Base-by-base conservation (phyloP, 306 rosid species). In the Rubus parviflorus region DNA sequence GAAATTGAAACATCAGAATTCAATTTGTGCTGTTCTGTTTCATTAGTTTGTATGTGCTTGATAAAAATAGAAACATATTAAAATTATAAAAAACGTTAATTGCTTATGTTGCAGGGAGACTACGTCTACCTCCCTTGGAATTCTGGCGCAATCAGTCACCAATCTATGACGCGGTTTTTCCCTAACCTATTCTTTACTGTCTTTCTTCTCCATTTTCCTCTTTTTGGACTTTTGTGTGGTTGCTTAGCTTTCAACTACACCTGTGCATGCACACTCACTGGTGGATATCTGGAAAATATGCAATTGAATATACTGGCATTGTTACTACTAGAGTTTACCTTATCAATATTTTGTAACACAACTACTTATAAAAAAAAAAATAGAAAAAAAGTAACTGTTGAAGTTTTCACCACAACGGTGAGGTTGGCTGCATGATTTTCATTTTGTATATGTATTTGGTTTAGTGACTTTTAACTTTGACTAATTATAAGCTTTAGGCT, bases 101-200 rank as follows among this genome's bases (percentile, higher is more conserved):
- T 72, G 35, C 43, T 2, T 67, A 42, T 85, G 77, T 77, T 86
- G 76, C 87, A 91, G 98, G 97, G 64, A 87, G 97, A 81, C 57
- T 86, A 58, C 90, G 87, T 75, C 57, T 91, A 53, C 98, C 91
- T 5, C 58, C 92, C 30, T 58, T 93, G 75, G 95, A 93, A 81
- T 93, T 91, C 86, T 93, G 98, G 98, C 93, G 93, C 81, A 93
- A 93, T 79, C 96, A 91, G 66, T 35, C 78, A 72, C 88, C 96
- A 10, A 75, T 93, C 77, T 93, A 89, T 83, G 86, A 87, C 72
- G 70, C 70, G 90, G 98, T 93, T 75, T 70, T 89, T 86, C 70
- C 51, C 69, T 7, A 75, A 20, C 57, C 13, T 79, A 23, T 60
- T 70, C 16, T 62, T 30, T 45, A 3, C 6, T 10, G 17, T 25